Conservation (phyloP, 768 basidiomycete genomes). For the Pleurotus cornucopiae region DNA sequence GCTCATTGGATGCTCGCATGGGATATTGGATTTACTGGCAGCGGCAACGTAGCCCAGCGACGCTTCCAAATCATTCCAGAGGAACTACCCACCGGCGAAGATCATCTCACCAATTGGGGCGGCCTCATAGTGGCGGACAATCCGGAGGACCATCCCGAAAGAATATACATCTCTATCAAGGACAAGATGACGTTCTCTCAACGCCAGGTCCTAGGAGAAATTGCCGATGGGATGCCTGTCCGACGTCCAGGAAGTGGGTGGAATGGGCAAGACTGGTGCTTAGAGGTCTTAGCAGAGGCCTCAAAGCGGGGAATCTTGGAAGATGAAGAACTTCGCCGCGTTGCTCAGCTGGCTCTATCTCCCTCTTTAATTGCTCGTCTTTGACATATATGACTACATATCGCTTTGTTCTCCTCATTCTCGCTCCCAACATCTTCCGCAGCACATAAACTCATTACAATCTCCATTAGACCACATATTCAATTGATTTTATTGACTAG, state of each 20-base stretch:
- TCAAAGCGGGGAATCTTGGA: neutral
- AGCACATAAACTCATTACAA: too few species aligned
- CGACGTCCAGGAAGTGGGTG: neutral
- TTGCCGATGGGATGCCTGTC: neutral
- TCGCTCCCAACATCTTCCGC: too few species aligned
- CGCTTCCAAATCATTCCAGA: neutral
- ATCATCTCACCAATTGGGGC: conserved; percentile 1
- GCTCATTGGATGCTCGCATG: conserved; percentile 2
- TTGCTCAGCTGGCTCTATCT: too few species aligned
- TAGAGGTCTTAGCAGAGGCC: neutral
- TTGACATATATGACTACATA: too few species aligned
- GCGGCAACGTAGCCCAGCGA: neutral
- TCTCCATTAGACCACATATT: too few species aligned
- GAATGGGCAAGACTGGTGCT: neutral
- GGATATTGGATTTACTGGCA: neutral
- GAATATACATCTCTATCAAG: neutral
- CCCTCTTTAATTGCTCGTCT: too few species aligned
- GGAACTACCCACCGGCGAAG: neutral
- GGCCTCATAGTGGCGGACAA: neutral
- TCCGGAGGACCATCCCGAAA: neutral
- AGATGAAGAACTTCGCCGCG: neutral
- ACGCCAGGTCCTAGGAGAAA: neutral
- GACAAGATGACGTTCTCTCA: neutral
- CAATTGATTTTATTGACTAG: too few species aligned
- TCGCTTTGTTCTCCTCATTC: too few species aligned